phyloP scores from a whole-genome alignment of 2,329 filamentous ascomycete genomes.

The Podosphaera xanthii region DNA sequence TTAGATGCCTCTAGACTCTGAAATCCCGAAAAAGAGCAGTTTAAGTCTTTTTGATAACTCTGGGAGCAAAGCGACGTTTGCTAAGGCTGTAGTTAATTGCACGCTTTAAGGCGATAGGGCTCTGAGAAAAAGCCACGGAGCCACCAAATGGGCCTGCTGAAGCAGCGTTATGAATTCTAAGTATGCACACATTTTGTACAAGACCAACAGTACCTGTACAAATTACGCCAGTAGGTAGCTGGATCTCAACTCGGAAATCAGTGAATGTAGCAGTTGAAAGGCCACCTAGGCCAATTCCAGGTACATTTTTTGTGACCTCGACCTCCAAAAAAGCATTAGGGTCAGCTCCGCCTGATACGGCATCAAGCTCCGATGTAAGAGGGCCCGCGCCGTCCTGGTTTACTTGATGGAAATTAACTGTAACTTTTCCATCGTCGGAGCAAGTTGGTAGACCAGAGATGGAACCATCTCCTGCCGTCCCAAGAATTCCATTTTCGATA shows the following conservation, averaged over 20 bases:
- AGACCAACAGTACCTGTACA: constrained; percentile 36
- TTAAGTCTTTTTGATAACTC: no score
- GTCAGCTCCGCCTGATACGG: constrained; percentile 12
- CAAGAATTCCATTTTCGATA: no score
- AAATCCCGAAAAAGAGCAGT: no score
- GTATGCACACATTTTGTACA: constrained; percentile 38
- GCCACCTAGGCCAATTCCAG: constrained; percentile 20
- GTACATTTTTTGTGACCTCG: constrained; percentile 10
- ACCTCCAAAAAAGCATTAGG: constrained; percentile 21
- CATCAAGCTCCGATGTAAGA: constrained; percentile 28
- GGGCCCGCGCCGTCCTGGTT: constrained; percentile 49
- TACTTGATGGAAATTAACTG: constrained; percentile 44
- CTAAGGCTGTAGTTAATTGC: no score
- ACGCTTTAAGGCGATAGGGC: no score
- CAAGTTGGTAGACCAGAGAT: constrained; percentile 28
- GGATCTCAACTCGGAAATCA: constrained; percentile 24
- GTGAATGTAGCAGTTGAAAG: constrained; percentile 23
- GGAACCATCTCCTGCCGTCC: constrained; percentile 21
- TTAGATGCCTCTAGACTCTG: no score
- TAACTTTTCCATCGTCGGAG: constrained; percentile 33
- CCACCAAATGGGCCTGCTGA: constrained; percentile 14
- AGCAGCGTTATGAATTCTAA: constrained; percentile 38
- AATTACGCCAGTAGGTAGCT: constrained; percentile 21
- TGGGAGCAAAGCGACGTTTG: no score
- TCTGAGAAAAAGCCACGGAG: no score